These are phyloP conservation scores for Aspergillus transmontanensis DNA, from an alignment of 2,329 filamentous ascomycete species.

Conservation along the genomic window DNA sequence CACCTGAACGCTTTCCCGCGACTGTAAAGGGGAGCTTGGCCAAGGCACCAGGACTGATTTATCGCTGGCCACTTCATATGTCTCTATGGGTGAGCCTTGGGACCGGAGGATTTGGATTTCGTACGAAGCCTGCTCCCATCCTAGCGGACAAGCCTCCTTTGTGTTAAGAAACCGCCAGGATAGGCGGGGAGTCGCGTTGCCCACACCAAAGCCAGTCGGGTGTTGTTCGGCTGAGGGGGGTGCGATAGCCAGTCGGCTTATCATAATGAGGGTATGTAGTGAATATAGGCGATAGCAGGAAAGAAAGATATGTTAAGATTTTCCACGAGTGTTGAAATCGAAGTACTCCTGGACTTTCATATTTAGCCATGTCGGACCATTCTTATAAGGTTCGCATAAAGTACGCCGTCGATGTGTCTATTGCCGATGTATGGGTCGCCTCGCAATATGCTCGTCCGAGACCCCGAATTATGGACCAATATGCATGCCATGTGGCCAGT, in stretches of 20 bases:
- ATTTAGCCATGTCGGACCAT: not conserved
- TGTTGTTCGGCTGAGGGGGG: constrained; percentile 9
- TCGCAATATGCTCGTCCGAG: not conserved
- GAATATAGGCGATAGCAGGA: not conserved
- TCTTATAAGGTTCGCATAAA: not conserved
- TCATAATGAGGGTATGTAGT: not conserved
- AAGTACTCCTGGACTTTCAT: not conserved
- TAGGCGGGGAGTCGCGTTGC: constrained; percentile 24
- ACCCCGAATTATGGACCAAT: not conserved
- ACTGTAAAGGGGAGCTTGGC: constrained; percentile 25
- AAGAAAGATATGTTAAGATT: not conserved
- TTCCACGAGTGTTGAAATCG: not conserved
- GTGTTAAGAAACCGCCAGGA: constrained; percentile 29
- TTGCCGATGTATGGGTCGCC: not conserved
- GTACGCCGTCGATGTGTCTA: not conserved
- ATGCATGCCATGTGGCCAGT: not conserved
- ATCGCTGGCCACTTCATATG: constrained; percentile 16
- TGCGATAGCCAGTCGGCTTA: not conserved
- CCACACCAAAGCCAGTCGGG: constrained; percentile 28
- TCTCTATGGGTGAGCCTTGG: constrained; percentile 6
- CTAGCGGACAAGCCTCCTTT: not conserved
- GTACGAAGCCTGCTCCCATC: constrained; percentile 32
- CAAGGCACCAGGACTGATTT: constrained; percentile 31
- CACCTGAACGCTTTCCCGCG: constrained; percentile 20
- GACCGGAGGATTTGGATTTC: constrained; percentile 25